Evolutionary conservation across 176 grass and related monocot genomes (phyloP).

Genomic region (Dendrocalamus sinicus): DNA sequence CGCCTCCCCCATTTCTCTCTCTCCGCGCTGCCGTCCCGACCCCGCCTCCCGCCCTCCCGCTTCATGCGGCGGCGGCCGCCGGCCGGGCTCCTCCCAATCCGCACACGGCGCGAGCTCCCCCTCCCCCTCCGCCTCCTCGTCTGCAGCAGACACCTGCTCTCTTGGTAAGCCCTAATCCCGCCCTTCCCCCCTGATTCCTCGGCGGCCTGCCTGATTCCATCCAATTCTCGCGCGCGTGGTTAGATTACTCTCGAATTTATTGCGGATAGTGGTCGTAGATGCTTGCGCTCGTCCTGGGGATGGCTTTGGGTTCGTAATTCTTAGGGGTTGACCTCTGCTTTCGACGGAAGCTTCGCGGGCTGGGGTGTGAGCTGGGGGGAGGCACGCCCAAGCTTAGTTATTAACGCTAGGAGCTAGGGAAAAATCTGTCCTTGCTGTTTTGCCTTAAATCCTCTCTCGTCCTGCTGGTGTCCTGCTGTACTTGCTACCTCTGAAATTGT

Average conservation of each 20-base stretch:
- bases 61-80: conserved; percentile 21
- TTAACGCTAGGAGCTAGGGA: conserved; percentile 4
- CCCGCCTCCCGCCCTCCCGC: conserved; percentile 14
- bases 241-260: background rate
- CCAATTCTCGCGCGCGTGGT: background rate
- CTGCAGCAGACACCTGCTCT: conserved; percentile 4
- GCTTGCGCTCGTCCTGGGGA: background rate
- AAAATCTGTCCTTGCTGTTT: background rate
- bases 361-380: conserved; percentile 4
- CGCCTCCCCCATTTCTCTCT: conserved; percentile 19
- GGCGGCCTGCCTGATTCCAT: background rate
- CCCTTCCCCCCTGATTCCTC: background rate
- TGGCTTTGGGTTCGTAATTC: background rate
- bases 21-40: conserved; percentile 28
- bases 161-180: conserved; percentile 20
- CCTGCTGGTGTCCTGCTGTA: conserved; percentile 17
- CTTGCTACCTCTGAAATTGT: conserved; percentile 16
- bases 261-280: background rate
- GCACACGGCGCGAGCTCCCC: background rate
- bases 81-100: conserved; percentile 11
- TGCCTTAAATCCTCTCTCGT: background rate
- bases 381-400: conserved; percentile 10
- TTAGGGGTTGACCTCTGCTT: background rate
- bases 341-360: background rate
- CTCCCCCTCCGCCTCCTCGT: background rate